These are phyloP conservation scores for Akebia trifoliata DNA, from an alignment of 164 flowering plant genomes.

Conservation along the genomic window DNA sequence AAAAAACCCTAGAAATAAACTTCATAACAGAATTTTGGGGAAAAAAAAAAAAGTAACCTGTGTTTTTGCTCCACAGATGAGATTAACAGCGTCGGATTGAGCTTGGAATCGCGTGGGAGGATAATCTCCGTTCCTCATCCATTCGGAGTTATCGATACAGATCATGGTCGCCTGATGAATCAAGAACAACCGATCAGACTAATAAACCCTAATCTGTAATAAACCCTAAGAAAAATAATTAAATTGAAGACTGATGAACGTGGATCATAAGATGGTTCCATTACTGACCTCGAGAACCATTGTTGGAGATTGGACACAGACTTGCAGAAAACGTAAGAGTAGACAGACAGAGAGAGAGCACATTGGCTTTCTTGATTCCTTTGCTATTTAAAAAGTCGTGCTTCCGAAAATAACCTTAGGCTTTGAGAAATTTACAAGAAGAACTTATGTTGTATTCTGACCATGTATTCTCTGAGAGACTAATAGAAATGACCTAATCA, in stretches of 20 bases:
- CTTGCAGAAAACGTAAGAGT: too few relatives aligned
- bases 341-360: too few relatives aligned
- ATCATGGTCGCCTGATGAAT: conserved; percentile 91
- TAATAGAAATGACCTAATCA: too few relatives aligned
- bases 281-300: conserved; percentile 60
- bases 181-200: background rate
- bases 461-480: too few relatives aligned
- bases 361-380: too few relatives aligned
- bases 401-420: too few relatives aligned
- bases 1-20: too few relatives aligned
- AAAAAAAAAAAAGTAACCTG: conserved; percentile 48
- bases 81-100: conserved; percentile 93
- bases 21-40: background rate
- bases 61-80: conserved; percentile 92
- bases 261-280: too few relatives aligned
- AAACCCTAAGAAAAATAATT: background rate
- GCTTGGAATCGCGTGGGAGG: conserved; percentile 78
- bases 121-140: conserved; percentile 97
- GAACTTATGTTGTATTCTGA: too few relatives aligned
- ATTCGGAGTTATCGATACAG: conserved; percentile 96
- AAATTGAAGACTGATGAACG: too few relatives aligned
- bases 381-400: too few relatives aligned
- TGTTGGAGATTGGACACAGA: conserved; percentile 14
- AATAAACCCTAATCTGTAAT: conserved; percentile 19
- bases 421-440: too few relatives aligned